phyloP scores from a whole-genome alignment of 2,329 filamentous ascomycete species.

The Dothiorella sarmentorum region DNA sequence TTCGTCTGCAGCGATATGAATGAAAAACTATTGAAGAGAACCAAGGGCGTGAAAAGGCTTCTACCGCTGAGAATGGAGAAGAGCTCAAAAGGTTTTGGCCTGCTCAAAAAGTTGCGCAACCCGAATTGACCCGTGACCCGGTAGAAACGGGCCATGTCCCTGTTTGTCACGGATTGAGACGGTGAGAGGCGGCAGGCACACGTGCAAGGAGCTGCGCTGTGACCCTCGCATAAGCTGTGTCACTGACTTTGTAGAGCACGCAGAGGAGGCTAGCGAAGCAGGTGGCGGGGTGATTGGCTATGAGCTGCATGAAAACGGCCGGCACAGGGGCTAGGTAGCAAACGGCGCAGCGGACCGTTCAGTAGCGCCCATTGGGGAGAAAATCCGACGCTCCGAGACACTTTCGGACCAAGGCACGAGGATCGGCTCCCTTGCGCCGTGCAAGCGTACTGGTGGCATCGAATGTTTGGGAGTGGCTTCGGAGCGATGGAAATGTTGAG shows the following conservation, averaged over 20 bases:
- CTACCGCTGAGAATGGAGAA: not conserved
- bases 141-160: not conserved
- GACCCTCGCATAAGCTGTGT: not conserved
- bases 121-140: not conserved
- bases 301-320: constrained; percentile 2
- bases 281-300: not conserved
- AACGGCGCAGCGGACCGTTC: not conserved
- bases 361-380: not conserved
- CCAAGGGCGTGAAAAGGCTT: no score
- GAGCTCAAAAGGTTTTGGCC: no score
- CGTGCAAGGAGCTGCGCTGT: not conserved
- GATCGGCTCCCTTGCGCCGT: constrained; percentile 11
- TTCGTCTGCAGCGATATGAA: no score
- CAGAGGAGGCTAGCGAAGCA: constrained; percentile 1
- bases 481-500: not conserved
- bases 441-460: not conserved
- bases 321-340: not conserved
- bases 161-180: not conserved
- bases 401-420: constrained; percentile 3
- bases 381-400: not conserved
- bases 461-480: not conserved
- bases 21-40: no score
- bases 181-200: constrained; percentile 5
- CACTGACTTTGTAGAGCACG: not conserved
- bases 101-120: no score